Evolutionary conservation across 768 basidiomycete genomes (phyloP).

Genomic region (Macrolepiota fuliginosa): DNA sequence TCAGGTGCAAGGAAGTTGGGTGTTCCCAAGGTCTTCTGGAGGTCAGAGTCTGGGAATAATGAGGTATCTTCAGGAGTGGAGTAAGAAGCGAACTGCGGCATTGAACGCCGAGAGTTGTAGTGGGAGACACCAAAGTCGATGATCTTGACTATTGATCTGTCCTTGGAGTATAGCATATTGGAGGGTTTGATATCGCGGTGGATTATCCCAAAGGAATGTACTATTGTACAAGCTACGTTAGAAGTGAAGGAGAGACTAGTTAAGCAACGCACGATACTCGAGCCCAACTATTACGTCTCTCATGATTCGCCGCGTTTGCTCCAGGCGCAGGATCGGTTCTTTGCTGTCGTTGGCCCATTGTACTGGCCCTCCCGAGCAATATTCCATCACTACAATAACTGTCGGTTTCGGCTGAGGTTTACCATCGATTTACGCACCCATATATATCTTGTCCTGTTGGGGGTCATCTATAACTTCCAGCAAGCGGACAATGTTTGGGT

Average conservation of each 20-base stretch:
- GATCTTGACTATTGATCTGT: slow-evolving; percentile 71
- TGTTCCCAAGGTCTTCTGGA: slow-evolving; percentile 39
- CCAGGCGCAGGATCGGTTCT: slow-evolving; percentile 31
- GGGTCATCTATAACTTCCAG: slow-evolving; percentile 91
- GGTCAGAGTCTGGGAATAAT: slow-evolving; percentile 36
- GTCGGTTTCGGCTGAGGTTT: background rate
- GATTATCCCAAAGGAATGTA: slow-evolving; percentile 56
- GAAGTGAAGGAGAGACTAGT: background rate
- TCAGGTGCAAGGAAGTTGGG: slow-evolving; percentile 45
- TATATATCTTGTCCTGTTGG: slow-evolving; percentile 76
- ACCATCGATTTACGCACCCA: slow-evolving; percentile 51
- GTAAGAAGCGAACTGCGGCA: slow-evolving; percentile 10
- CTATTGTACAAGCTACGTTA: slow-evolving; percentile 19
- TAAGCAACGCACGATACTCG: slow-evolving; percentile 36
- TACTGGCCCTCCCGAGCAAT: slow-evolving; percentile 39
- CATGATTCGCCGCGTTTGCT: slow-evolving; percentile 39
- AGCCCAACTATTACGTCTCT: slow-evolving; percentile 40
- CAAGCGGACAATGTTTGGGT: slow-evolving; percentile 75
- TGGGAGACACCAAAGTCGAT: slow-evolving; percentile 77
- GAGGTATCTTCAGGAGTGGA: slow-evolving; percentile 23
- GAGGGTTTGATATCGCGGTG: slow-evolving; percentile 92
- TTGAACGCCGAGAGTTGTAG: slow-evolving; percentile 17
- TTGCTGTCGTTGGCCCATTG: slow-evolving; percentile 32
- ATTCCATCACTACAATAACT: slow-evolving; percentile 35
- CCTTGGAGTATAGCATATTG: slow-evolving; percentile 66